Conservation (phyloP, 1,284 basidiomycete species). For the Ceratobasidium papillatum region DNA sequence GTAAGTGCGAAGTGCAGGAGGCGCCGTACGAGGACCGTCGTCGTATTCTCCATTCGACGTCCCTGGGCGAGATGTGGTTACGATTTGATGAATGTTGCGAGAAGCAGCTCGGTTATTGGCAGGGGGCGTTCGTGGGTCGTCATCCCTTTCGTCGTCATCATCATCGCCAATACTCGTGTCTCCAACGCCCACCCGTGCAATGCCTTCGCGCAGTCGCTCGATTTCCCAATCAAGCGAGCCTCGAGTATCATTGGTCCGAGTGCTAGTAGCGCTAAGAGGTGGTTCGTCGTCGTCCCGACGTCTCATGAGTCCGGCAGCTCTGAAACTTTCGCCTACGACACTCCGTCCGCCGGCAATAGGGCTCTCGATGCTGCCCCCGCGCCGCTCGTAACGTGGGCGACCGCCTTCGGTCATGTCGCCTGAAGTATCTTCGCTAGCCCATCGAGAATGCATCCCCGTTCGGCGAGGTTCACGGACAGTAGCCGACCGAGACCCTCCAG, state of each 20-base stretch:
- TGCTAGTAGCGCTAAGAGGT: background rate
- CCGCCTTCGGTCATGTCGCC: slow-evolving; percentile 12
- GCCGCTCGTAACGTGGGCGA: slow-evolving; percentile 57
- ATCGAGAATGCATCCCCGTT: slow-evolving; percentile 34
- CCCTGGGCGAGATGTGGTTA: slow-evolving; percentile 27
- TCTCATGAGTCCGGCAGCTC: slow-evolving; percentile 70
- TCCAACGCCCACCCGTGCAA: slow-evolving; percentile 44
- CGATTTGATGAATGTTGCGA: slow-evolving; percentile 22
- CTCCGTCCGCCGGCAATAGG: slow-evolving; percentile 62
- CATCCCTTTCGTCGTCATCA: slow-evolving; percentile 54
- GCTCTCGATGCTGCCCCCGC: slow-evolving; percentile 73
- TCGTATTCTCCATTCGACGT: slow-evolving; percentile 25
- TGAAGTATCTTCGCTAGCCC: slow-evolving; percentile 38
- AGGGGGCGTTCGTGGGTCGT: slow-evolving; percentile 34
- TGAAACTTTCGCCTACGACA: slow-evolving; percentile 71
- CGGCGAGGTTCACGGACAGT: slow-evolving; percentile 30
- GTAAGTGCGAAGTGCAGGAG: slow-evolving; percentile 53
- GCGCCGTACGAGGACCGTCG: slow-evolving; percentile 52
- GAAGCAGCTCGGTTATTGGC: slow-evolving; percentile 19
- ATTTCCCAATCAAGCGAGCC: slow-evolving; percentile 47
- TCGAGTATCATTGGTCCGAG: slow-evolving; percentile 32
- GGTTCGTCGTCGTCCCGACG: slow-evolving; percentile 49
- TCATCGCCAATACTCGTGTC: slow-evolving; percentile 30
- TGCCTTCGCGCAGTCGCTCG: slow-evolving; percentile 45
- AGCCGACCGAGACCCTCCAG: slow-evolving; percentile 17